Conservation (phyloP, 805 yeast species). For the Debaryomyces maramus region DNA sequence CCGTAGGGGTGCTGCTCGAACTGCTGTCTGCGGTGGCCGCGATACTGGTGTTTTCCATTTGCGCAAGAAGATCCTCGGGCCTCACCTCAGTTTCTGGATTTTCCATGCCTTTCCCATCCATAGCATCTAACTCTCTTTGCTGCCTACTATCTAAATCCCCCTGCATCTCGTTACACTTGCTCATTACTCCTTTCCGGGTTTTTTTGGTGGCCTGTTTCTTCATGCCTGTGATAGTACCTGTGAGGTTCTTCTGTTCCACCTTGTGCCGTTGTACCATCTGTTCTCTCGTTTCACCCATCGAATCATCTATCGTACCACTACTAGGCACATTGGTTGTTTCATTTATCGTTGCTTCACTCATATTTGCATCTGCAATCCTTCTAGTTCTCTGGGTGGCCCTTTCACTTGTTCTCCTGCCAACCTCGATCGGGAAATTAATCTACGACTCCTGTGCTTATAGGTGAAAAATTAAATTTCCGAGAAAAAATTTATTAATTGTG, state of each 20-base stretch:
- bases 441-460: no score
- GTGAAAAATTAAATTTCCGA: no score
- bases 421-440: no score
- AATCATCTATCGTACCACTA: no score
- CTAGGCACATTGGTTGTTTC: no score
- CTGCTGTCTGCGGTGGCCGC: background rate
- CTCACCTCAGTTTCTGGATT: conserved; percentile 46
- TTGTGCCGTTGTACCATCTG: conserved; percentile 60
- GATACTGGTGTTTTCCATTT: conserved; percentile 33
- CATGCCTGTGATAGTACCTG: conserved; percentile 67
- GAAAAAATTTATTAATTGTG: no score
- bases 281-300: conserved; percentile 28
- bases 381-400: no score
- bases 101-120: conserved; percentile 7
- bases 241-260: conserved; percentile 66
- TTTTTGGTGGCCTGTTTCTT: conserved; percentile 84
- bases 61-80: conserved; percentile 68
- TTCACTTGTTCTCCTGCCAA: no score
- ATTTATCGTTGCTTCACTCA: no score
- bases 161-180: conserved; percentile 62
- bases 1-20: background rate
- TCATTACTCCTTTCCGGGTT: conserved; percentile 64
- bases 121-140: conserved; percentile 44
- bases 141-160: conserved; percentile 55
- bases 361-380: no score